Evolutionary conservation across 1,284 basidiomycete genomes (phyloP), one percentile per base, ranked within the genome.

Genomic region (Tetrapyrgos nigripes): DNA sequence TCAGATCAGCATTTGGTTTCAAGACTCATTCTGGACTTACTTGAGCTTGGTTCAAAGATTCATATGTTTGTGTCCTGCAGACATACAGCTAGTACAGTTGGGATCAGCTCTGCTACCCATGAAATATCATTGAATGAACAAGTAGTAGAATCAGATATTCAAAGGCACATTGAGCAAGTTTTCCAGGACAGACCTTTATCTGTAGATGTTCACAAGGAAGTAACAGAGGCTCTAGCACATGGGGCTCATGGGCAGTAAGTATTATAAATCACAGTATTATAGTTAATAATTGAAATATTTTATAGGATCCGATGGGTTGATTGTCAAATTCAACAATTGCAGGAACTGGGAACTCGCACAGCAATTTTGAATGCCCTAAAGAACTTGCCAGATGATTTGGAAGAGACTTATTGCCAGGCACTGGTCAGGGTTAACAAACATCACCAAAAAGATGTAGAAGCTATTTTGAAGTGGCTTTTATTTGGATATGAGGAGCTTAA

Each of bases 251-350:
- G 37, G 4, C 37, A 40, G 37, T 40, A 40, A 40, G 37, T 40
- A 40, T 6, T 17, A 9, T 17, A 17, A 5, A n/a, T n/a, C n/a
- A n/a, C n/a, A n/a, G n/a, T n/a, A 40, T 40, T 11, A 40, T 9
- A 17, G 4, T n/a, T 40, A 4, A 9, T 17, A 4, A 40, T 8
- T 9, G 19, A 9, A 11, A 17, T 5, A 40, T 40, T 9, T 8
- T 4, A 3, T 0, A 55, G 53, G 9, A 37, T 55, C 31, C 44
- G 31, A n/a, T 55, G 53, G 53, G 45, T 48, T 13, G 45, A 55
- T 27, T 55, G 53, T 37, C 53, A 54, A 35, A 14, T 48, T 45
- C 31, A 21, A 3, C 24, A 17, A 35, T 35, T 55, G 10, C 33
- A 21, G 19, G 11, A 55, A 48, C 37, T 21, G 47, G 31, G 21